These are phyloP conservation scores for Cutaneotrichosporon sp. DNA, from an alignment of 1,284 basidiomycete species.

Conservation along the genomic window DNA sequence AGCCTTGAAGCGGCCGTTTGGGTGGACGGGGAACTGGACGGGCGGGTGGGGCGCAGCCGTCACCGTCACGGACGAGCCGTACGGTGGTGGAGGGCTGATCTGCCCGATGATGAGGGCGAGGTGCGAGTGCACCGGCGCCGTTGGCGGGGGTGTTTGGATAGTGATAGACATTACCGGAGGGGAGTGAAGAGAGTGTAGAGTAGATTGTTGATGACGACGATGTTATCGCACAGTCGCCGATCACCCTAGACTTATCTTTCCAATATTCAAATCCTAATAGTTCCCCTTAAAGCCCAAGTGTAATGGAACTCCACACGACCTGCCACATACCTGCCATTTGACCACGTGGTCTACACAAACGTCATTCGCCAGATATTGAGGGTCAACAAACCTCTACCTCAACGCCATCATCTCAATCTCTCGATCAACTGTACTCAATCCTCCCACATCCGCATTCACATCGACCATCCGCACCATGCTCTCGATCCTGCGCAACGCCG, in stretches of 20 bases:
- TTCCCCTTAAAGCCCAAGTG: too few species aligned
- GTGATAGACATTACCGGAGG: not conserved
- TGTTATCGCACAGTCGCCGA: too few species aligned
- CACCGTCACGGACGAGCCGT: constrained; percentile 6
- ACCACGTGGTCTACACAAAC: not conserved
- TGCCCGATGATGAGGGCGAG: constrained; percentile 20
- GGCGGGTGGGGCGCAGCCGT: not conserved
- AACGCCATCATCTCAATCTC: too few species aligned
- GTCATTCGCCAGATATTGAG: not conserved
- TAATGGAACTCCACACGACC: too few species aligned
- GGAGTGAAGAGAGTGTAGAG: too few species aligned
- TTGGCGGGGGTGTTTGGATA: constrained; percentile 2
- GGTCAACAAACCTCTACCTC: constrained; percentile 4
- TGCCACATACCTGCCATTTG: too few species aligned
- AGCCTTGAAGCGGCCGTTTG: constrained; percentile 17
- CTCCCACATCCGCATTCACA: not conserved
- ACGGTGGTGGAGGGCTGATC: constrained; percentile 5
- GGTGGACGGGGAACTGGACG: constrained; percentile 12
- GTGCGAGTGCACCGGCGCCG: constrained; percentile 14
- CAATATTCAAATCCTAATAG: too few species aligned
- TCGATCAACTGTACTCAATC: not conserved
- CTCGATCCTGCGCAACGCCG: constrained; percentile 2
- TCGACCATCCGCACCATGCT: constrained; percentile 1
- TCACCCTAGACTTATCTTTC: too few species aligned
- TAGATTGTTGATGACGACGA: too few species aligned